These are phyloP conservation scores for Yarrowia bubula DNA, from an alignment of 805 yeast species.

Conservation along the genomic window DNA sequence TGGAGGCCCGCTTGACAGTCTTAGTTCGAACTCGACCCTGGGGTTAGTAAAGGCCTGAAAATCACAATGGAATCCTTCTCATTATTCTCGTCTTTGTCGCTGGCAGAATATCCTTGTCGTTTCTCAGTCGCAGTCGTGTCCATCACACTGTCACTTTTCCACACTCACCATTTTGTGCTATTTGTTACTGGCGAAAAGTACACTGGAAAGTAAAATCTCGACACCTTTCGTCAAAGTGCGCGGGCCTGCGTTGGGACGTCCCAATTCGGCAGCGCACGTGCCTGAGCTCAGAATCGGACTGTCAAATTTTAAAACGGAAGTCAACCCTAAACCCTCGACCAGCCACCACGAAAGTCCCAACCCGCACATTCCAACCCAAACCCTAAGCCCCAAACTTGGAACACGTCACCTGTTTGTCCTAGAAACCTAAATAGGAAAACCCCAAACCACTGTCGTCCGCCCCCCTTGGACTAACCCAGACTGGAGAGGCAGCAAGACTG, in stretches of 20 bases:
- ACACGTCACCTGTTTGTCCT: not conserved
- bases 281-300: not conserved
- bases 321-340: not conserved
- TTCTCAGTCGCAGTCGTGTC: not conserved
- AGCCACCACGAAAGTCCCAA: not conserved
- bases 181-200: slow-evolving; percentile 27
- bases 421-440: not conserved
- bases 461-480: too few relatives aligned
- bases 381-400: not conserved
- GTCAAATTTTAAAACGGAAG: not conserved
- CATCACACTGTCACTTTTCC: slow-evolving; percentile 11
- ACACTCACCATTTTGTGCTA: slow-evolving; percentile 27
- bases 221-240: slow-evolving; percentile 24
- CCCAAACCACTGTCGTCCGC: not conserved
- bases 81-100: not conserved
- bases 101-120: not conserved
- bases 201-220: slow-evolving; percentile 25
- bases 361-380: not conserved
- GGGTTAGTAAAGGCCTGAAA: slow-evolving; percentile 23
- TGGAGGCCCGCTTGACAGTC: slow-evolving; percentile 99
- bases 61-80: not conserved
- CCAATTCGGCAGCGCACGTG: slow-evolving; percentile 26
- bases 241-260: slow-evolving; percentile 24
- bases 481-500: too few relatives aligned
- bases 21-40: slow-evolving; percentile 99